These are phyloP conservation scores for Malassezia caprae DNA, from an alignment of 1,284 basidiomycete species.

Conservation along the genomic window DNA sequence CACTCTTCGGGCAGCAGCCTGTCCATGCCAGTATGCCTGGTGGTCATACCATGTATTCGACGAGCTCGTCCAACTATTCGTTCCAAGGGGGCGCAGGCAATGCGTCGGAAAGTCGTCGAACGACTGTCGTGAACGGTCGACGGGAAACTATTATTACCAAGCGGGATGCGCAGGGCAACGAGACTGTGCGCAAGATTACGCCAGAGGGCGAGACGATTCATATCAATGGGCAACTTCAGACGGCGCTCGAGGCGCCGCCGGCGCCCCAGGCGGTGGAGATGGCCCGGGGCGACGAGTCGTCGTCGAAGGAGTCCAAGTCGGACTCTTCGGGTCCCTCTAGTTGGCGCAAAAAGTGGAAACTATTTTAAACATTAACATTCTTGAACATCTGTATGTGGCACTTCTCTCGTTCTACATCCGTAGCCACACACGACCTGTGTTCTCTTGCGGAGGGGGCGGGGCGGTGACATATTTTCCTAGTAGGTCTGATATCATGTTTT, in stretches of 20 bases:
- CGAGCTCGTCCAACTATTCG: not conserved
- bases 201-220: slow-evolving; percentile 31
- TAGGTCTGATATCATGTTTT: not conserved
- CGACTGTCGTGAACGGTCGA: slow-evolving; percentile 32
- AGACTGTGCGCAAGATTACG: slow-evolving; percentile 29
- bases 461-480: not conserved
- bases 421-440: not conserved
- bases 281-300: not conserved
- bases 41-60: slow-evolving; percentile 4
- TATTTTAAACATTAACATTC: slow-evolving; percentile 3
- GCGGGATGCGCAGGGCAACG: slow-evolving; percentile 32
- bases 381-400: not conserved
- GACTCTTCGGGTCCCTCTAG: not conserved
- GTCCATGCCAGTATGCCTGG: slow-evolving; percentile 6
- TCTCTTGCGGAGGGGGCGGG: not conserved
- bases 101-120: slow-evolving; percentile 25
- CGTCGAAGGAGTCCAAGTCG: slow-evolving; percentile 3
- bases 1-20: not conserved
- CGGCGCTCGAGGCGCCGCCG: slow-evolving; percentile 6
- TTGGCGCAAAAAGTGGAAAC: slow-evolving; percentile 15
- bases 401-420: not conserved
- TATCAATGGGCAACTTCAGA: slow-evolving; percentile 33
- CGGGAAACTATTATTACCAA: slow-evolving; percentile 31
- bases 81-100: slow-evolving; percentile 2
- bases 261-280: not conserved